Percentiles rank a stretch among this genome's conserved stretches.
These are phyloP conservation scores for Irpex lacteus DNA, from an alignment of 1,284 basidiomycete genomes.

Conservation along the genomic window DNA sequence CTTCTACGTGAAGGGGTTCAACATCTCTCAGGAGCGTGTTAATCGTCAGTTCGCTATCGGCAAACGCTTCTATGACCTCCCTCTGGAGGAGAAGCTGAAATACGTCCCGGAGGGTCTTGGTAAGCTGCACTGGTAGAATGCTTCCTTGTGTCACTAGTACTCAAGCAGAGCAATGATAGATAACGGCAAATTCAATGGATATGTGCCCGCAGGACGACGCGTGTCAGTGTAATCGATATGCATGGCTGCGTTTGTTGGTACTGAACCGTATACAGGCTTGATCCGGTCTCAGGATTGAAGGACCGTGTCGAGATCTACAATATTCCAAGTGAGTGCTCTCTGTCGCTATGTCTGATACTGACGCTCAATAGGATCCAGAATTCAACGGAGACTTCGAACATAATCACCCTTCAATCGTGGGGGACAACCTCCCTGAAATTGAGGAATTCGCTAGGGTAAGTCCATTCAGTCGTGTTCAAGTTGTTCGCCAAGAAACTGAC, in stretches of 20 bases:
- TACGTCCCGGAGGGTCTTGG: slow-evolving; percentile 44
- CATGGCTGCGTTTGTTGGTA: not conserved
- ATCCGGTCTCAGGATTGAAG: slow-evolving; percentile 34
- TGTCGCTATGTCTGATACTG: not conserved
- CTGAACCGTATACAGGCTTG: slow-evolving; percentile 23
- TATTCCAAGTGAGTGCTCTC: slow-evolving; percentile 37
- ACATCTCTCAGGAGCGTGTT: slow-evolving; percentile 35
- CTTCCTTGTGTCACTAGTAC: not conserved
- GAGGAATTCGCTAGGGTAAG: slow-evolving; percentile 39
- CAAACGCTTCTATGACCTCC: slow-evolving; percentile 41
- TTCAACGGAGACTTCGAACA: slow-evolving; percentile 41
- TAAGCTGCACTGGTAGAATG: slow-evolving; percentile 15
- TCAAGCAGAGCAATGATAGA: slow-evolving; percentile 24
- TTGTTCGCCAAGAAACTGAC: not conserved
- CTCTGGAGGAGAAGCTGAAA: slow-evolving; percentile 50
- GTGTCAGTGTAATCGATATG: slow-evolving; percentile 27
- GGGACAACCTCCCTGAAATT: slow-evolving; percentile 45
- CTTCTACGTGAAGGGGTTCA: slow-evolving; percentile 40
- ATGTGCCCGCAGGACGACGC: slow-evolving; percentile 45
- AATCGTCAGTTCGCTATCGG: slow-evolving; percentile 35
- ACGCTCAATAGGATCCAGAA: slow-evolving; percentile 22
- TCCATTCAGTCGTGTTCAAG: not conserved
- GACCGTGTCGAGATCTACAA: slow-evolving; percentile 52
- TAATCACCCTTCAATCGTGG: slow-evolving; percentile 36
- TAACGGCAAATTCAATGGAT: slow-evolving; percentile 48